Evolutionary conservation across 495 filamentous ascomycete species (phyloP).

Genomic region (Xylaria telfairii): DNA sequence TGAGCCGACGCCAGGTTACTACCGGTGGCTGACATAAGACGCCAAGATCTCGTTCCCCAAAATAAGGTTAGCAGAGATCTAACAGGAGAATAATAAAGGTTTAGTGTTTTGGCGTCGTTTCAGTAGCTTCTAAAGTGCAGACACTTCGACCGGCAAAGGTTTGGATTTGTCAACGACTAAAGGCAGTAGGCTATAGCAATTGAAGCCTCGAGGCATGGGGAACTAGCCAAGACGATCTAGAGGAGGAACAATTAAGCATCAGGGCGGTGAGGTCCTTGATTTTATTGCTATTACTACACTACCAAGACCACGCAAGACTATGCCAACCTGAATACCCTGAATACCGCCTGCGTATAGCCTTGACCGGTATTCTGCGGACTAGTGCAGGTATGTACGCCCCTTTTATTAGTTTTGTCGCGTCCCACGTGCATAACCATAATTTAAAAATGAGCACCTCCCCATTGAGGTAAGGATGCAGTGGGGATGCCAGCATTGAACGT

Average conservation of each 20-base stretch:
- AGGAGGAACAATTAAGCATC: background rate
- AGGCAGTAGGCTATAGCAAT: background rate
- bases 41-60: background rate
- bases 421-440: conserved; percentile 14
- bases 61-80: background rate
- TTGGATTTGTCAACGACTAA: background rate
- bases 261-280: background rate
- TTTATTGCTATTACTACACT: background rate
- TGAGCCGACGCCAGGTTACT: conserved; percentile 8
- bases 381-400: background rate
- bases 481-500: background rate
- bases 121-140: background rate
- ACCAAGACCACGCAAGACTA: background rate
- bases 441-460: conserved; percentile 8
- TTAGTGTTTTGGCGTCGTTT: conserved; percentile 6
- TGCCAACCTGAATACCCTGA: background rate
- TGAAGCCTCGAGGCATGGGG: background rate
- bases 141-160: background rate
- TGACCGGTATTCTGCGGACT: background rate
- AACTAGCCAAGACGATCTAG: background rate
- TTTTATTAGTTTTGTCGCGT: background rate
- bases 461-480: background rate
- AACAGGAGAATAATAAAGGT: background rate
- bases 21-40: conserved; percentile 17
- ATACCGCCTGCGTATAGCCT: no score